Evolutionary conservation across 2,329 filamentous ascomycete genomes (phyloP), one percentile per base, ranked within the genome.

Genomic region (Phoma sp.): DNA sequence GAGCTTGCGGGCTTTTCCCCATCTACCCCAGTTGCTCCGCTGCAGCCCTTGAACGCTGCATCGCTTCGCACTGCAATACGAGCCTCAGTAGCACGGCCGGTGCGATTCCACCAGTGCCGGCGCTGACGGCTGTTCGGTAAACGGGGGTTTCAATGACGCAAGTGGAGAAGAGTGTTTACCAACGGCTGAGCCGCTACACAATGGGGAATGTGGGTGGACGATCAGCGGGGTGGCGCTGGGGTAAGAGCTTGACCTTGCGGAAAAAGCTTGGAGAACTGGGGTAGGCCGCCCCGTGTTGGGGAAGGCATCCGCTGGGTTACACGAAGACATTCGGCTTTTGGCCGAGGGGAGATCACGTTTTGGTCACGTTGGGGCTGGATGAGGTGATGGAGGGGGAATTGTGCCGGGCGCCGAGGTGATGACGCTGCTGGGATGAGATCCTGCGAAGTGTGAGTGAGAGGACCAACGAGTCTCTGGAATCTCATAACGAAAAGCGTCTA

Each of bases 211-310:
- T 32, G 24, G 25, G 25, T 33, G 6, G 55, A 37, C 58, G 62
- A 64, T 65, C 60, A 51, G 60, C 55, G 58, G 59, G 60, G 49
- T 57, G 51, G 58, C 41, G 58, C 48, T 46, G 49, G 45, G 50
- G 52, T 43, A 52, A 44, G 46, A 43, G 57, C 57, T 60, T 60
- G 58, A 54, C 55, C 57, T 60, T 60, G 61, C 38, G 25, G 38
- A 51, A 52, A 60, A 52, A 60, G 60, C 57, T 63, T 64, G 54
- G 52, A 50, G 13, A 43, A 25, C 24, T 43, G 19, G 49, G 41
- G 41, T 25, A 44, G 35, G 36, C 58, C 55, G 57, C 22, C 2
- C 57, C 58, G 17, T 9, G 50, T 60, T 51, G 35, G 58, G 64
- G 6, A 67, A 57, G 38, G 19, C 58, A 62, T 48, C 54, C 54